Evolutionary conservation across 2,329 filamentous ascomycete genomes (phyloP), one percentile per base, ranked within the genome.

Genomic region (Microcyclosporella mali): DNA sequence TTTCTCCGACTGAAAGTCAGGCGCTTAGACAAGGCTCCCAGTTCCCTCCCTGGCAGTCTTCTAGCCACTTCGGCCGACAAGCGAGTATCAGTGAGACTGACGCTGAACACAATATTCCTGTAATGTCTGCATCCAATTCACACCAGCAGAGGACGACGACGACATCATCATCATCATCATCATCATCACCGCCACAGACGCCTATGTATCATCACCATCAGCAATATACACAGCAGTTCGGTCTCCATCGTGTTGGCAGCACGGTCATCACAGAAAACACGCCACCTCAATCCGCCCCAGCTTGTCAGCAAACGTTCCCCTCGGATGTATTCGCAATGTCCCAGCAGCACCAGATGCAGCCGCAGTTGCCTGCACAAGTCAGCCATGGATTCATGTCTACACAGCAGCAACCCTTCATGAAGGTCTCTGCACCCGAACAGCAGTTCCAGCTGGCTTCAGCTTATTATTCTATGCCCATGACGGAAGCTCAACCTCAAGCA

Each of bases 221-320:
- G 11, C 46, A 45, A 19, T 52, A 56, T 17, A 1, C 37, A 18
- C 50, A 50, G 12, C 47, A 47, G 9, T 45, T 54, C 42, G 14
- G 37, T 10, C 41, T 41, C n/a, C 30, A 28, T 62, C 55, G 58
- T 7, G 50, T 62, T 10, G 58, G 56, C 43, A 51, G 51, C 57
- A 51, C 56, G 19, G 55, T 58, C 7, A 58, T 62, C 29, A 67
- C 65, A 43, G 68, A 68, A 37, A 69, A 72, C 44, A 72, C 71
- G 3, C 70, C 70, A 29, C 71, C 71, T 6, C 70, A 73, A 48
- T 73, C 70, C 18, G 71, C 71, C 29, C 71, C 71, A 11, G 68
- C 71, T 2, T 67, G 65, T n/a, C 70, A 73, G 47, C 66, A 70
- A 51, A 64, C 57, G 34, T 74, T 74, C 44, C 61, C 67, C 12